These are phyloP conservation scores for Solanum chaucha DNA, from an alignment of 257 asterid species.

Conservation along the genomic window DNA sequence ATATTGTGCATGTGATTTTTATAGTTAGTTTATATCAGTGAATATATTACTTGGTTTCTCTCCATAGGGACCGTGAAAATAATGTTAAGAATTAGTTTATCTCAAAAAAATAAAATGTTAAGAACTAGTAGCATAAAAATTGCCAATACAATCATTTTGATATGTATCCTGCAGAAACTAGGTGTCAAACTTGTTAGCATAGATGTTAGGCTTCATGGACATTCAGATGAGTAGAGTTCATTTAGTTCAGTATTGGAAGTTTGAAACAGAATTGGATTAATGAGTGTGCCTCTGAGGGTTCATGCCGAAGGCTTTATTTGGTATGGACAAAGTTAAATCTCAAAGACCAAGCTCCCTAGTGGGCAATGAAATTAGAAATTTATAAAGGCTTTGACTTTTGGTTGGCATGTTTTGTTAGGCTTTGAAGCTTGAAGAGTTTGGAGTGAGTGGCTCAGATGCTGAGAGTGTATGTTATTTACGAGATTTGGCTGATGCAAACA, in stretches of 20 bases:
- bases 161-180: neutral
- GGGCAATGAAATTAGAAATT: neutral
- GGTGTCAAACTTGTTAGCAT: neutral
- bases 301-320: neutral
- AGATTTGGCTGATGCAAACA: slow-evolving; percentile 72
- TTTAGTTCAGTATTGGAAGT: neutral
- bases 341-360: neutral
- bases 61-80: neutral
- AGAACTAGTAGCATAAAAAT: neutral
- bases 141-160: neutral
- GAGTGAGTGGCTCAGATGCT: slow-evolving; percentile 70
- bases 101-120: neutral
- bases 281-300: neutral
- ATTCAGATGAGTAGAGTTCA: neutral
- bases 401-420: slow-evolving; percentile 35
- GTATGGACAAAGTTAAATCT: neutral
- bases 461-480: slow-evolving; percentile 70
- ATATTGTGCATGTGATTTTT: neutral
- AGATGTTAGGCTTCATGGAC: neutral
- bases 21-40: neutral
- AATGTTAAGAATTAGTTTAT: neutral
- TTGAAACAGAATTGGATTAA: neutral
- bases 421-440: slow-evolving; percentile 89
- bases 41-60: neutral
- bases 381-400: slow-evolving; percentile 4